Conservation (phyloP, 768 basidiomycete genomes). For the Rubroboletus pulcherrimus region DNA sequence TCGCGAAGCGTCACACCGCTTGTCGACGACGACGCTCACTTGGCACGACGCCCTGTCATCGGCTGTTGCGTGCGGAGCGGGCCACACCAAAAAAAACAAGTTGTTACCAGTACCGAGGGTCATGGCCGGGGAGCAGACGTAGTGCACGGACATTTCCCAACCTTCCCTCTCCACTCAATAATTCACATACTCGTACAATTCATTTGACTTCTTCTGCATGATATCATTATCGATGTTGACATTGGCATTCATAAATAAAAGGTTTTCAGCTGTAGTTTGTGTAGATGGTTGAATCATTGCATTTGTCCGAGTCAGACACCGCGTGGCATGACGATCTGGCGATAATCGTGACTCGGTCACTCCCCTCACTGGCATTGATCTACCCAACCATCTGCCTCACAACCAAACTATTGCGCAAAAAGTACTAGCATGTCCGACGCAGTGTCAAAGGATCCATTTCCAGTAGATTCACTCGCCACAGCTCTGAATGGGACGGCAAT, state of each 20-base stretch:
- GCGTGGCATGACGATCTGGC: neutral
- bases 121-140: constrained; percentile 33
- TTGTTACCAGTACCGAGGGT: constrained; percentile 27
- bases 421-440: constrained; percentile 19
- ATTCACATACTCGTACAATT: constrained; percentile 22
- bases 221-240: constrained; percentile 27
- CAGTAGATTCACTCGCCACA: constrained; percentile 27
- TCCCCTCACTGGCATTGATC: neutral
- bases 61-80: neutral
- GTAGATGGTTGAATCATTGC: neutral
- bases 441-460: constrained; percentile 22
- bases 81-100: constrained; percentile 13
- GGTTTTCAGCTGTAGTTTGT: neutral
- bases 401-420: neutral
- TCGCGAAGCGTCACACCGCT: neutral
- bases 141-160: constrained; percentile 36
- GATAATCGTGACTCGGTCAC: constrained; percentile 10
- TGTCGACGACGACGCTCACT: constrained; percentile 1
- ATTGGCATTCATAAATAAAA: constrained; percentile 13
- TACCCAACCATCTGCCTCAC: neutral
- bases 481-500: constrained; percentile 26
- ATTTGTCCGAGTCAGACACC: neutral
- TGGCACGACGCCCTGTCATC: neutral
- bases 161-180: constrained; percentile 27
- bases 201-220: constrained; percentile 22